Evolutionary conservation across 768 basidiomycete species (phyloP).

Genomic region (Phylloporus sp.): DNA sequence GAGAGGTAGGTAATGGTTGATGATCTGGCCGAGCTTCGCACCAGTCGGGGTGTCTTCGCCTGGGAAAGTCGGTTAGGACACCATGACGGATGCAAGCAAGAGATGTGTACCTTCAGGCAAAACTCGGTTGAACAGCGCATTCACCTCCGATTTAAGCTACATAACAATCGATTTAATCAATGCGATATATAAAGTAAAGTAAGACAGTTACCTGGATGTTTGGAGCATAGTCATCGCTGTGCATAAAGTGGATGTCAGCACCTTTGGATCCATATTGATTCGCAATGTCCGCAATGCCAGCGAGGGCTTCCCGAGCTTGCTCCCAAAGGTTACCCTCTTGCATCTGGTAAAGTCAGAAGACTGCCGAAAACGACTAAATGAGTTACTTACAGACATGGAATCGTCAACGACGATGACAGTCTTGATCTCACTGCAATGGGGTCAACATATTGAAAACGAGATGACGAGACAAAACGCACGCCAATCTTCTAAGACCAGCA

Average conservation of each 20-base stretch:
- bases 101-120: constrained; percentile 19
- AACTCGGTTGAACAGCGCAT: constrained; percentile 23
- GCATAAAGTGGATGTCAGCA: constrained; percentile 42
- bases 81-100: neutral
- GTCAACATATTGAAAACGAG: constrained; percentile 1
- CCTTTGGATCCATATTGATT: constrained; percentile 37
- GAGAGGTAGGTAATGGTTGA: constrained; percentile 34
- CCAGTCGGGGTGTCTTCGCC: constrained; percentile 39
- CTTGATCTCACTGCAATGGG: constrained; percentile 31
- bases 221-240: constrained; percentile 28
- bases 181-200: neutral
- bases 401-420: constrained; percentile 41
- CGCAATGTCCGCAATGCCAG: constrained; percentile 37
- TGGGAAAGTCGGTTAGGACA: neutral
- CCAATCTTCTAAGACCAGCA: constrained; percentile 17
- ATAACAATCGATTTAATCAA: neutral
- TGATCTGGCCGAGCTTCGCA: constrained; percentile 33
- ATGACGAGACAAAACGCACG: constrained; percentile 26
- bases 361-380: neutral
- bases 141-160: constrained; percentile 22
- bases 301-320: constrained; percentile 39
- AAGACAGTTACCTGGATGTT: constrained; percentile 22
- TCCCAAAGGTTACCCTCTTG: constrained; percentile 38
- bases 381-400: constrained; percentile 33
- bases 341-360: constrained; percentile 30